Evolutionary conservation across 2,329 filamentous ascomycete species (phyloP).

Genomic region (Colletotrichum tropicale): DNA sequence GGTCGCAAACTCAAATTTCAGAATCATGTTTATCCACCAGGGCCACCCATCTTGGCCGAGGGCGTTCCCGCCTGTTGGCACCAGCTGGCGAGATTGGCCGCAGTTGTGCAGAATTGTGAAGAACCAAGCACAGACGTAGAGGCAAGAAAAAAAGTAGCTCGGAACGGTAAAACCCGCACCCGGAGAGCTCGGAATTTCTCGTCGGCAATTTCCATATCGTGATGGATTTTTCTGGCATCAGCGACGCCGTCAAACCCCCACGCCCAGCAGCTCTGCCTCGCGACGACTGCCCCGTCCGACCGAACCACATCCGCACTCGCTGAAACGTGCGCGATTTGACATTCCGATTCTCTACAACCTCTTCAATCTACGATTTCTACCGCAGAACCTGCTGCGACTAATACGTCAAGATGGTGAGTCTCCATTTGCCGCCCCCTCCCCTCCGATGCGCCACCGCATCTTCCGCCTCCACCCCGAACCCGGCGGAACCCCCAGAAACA

Average conservation of each 20-base stretch:
- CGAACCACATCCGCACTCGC: not conserved
- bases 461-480: not conserved
- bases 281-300: not conserved
- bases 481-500: not conserved
- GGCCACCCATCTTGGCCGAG: not conserved
- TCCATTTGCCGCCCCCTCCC: not conserved
- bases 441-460: not conserved
- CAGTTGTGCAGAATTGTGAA: not conserved
- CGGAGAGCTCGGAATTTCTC: slow-evolving; percentile 16
- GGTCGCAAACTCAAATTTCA: not conserved
- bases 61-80: not conserved
- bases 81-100: not conserved
- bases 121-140: not conserved
- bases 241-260: not conserved
- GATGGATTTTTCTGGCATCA: slow-evolving; percentile 13
- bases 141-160: not conserved
- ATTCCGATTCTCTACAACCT: not conserved
- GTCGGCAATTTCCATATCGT: slow-evolving; percentile 8
- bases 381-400: not conserved
- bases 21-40: not conserved
- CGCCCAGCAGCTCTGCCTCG: slow-evolving; percentile 1
- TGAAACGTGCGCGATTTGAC: not conserved
- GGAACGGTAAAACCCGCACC: slow-evolving; percentile 1
- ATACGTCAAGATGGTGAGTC: slow-evolving; percentile 19
- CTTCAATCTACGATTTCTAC: not conserved